Conservation (phyloP, 176 grass and related monocot genomes). For the Eragrostis curvula region DNA sequence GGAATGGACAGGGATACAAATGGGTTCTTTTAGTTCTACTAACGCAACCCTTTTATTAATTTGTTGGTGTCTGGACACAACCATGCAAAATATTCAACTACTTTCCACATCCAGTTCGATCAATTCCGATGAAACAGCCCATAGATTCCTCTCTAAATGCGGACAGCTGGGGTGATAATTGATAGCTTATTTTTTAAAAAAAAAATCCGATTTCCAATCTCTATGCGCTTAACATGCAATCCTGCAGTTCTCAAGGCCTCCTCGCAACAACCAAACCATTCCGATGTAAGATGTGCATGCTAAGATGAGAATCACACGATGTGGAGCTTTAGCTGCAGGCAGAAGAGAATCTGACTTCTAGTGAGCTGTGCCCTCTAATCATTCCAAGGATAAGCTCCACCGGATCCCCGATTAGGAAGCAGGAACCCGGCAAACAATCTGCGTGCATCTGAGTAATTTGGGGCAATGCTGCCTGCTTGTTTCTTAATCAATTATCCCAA, state of each 20-base stretch:
- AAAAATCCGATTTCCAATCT: too few species aligned
- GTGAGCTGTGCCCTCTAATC: constrained; percentile 32
- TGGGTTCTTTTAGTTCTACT: too few species aligned
- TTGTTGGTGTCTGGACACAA: background rate
- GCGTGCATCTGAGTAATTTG: background rate
- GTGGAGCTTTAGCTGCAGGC: background rate
- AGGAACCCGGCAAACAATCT: constrained; percentile 9
- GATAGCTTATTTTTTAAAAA: background rate
- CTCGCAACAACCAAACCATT: background rate
- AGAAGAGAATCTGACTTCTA: constrained; percentile 5
- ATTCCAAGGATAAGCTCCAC: background rate
- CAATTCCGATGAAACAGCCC: constrained; percentile 31
- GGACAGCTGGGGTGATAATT: constrained; percentile 10
- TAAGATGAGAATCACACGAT: constrained; percentile 37
- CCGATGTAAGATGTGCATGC: constrained; percentile 18
- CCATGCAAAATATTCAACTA: constrained; percentile 23
- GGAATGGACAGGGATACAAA: too few species aligned
- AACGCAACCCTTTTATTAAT: background rate
- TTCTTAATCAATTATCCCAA: background rate
- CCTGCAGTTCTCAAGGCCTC: background rate
- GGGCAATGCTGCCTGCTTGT: background rate
- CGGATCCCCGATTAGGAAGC: constrained; percentile 25
- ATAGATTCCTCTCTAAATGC: constrained; percentile 19
- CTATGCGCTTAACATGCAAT: background rate
- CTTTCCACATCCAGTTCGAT: constrained; percentile 16